A percentile compares a stretch with the other conserved stretches of the same genome.
Evolutionary conservation across 2,329 filamentous ascomycete genomes (phyloP).

Genomic region (Leptographium wingfieldii): DNA sequence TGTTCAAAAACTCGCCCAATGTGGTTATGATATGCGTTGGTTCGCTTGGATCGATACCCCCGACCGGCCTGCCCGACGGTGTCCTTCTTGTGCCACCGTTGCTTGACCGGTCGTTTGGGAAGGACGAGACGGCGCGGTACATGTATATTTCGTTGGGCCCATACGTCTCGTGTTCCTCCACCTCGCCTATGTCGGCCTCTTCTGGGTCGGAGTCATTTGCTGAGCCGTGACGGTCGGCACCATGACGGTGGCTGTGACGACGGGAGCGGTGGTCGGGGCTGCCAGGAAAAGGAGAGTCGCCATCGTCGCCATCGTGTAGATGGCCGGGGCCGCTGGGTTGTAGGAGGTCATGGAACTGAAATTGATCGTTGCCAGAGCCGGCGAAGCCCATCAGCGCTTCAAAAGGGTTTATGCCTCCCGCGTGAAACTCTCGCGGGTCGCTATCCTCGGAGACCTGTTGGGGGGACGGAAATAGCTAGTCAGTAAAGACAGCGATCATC

Average conservation of each 20-base stretch:
- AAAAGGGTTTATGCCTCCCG: neutral
- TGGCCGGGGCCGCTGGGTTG: neutral
- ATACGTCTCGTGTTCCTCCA: conserved; percentile 35
- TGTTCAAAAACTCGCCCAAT: conserved; percentile 28
- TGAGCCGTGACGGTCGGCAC: conserved; percentile 7
- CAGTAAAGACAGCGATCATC: neutral
- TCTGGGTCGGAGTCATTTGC: conserved; percentile 41
- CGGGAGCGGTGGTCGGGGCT: neutral
- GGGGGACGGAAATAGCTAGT: neutral
- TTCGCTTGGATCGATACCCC: conserved; percentile 14
- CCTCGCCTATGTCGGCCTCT: conserved; percentile 47
- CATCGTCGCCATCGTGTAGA: neutral
- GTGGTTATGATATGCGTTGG: conserved; percentile 26
- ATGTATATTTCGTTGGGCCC: conserved; percentile 29
- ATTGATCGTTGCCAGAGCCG: neutral
- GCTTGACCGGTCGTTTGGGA: neutral
- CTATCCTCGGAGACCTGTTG: conserved; percentile 40
- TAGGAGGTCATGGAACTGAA: neutral
- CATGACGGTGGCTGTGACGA: neutral
- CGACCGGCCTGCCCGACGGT: neutral
- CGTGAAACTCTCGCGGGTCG: conserved; percentile 42
- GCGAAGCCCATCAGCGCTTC: neutral
- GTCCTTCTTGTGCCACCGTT: neutral
- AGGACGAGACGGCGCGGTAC: conserved; percentile 19
- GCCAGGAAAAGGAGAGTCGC: neutral